A percentile compares a stretch with the other conserved stretches of the same genome.
phyloP scores from a whole-genome alignment of 2,329 filamentous ascomycete genomes.

The Hypoxylon sp. region DNA sequence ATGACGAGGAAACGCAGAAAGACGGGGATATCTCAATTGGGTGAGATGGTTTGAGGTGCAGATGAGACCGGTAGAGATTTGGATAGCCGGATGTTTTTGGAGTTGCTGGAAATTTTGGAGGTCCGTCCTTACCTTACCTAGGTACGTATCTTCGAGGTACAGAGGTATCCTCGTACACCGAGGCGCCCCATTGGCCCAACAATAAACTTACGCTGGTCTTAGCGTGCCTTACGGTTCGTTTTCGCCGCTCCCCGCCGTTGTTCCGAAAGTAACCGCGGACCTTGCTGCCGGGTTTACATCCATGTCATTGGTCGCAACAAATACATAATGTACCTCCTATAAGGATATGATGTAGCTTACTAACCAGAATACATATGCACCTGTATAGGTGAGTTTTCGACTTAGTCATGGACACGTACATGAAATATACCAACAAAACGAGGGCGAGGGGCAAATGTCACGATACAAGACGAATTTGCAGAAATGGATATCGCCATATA shows the following conservation, averaged over 20 bases:
- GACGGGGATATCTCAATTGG: slow-evolving; percentile 31
- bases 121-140: slow-evolving; percentile 34
- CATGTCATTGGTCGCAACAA: neutral
- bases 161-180: neutral
- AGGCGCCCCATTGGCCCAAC: slow-evolving; percentile 24
- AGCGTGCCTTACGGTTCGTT: slow-evolving; percentile 35
- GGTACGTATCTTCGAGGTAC: slow-evolving; percentile 1
- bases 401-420: no score
- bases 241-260: slow-evolving; percentile 35
- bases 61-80: slow-evolving; percentile 37
- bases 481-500: neutral
- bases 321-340: neutral
- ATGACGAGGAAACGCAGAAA: slow-evolving; percentile 39
- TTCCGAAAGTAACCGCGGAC: slow-evolving; percentile 45
- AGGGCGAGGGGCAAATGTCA: neutral
- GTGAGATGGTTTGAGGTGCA: slow-evolving; percentile 23
- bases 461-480: neutral
- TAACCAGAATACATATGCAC: no score
- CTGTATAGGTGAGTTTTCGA: no score
- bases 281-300: neutral
- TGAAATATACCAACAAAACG: no score
- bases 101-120: slow-evolving; percentile 43
- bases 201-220: slow-evolving; percentile 20
- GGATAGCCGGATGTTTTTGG: slow-evolving; percentile 31
- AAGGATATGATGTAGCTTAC: no score